Percentiles rank a stretch among this genome's conserved stretches.
phyloP scores from a whole-genome alignment of 805 yeast species.

The Starmerella vitae region DNA sequence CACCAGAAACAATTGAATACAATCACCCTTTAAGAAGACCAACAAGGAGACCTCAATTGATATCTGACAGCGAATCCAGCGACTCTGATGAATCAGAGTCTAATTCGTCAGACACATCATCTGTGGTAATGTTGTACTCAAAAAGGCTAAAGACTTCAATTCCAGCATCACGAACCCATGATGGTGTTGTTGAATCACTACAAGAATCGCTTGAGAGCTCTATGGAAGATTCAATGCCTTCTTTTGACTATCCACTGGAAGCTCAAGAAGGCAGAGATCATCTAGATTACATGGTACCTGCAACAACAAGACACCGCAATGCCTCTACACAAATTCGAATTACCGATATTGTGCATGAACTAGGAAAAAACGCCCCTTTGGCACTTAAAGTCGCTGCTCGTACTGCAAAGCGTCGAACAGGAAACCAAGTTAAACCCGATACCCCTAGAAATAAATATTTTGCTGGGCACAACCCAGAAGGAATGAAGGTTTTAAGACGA shows the following conservation, averaged over 20 bases:
- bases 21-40: not conserved
- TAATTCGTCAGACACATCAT: not conserved
- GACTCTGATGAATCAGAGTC: not conserved
- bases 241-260: not conserved
- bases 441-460: constrained; percentile 3
- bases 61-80: not conserved
- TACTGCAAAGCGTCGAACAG: constrained; percentile 6
- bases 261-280: not conserved
- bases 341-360: constrained; percentile 1
- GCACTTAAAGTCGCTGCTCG: constrained; percentile 12
- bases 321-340: not conserved
- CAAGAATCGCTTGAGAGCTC: not conserved
- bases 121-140: not conserved
- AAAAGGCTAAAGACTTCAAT: constrained; percentile 2
- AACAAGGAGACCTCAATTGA: not conserved
- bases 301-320: not conserved
- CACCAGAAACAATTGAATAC: not conserved
- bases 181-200: not conserved
- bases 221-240: not conserved
- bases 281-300: constrained; percentile 2
- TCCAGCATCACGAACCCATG: constrained; percentile 3
- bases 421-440: constrained; percentile 1
- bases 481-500: not conserved
- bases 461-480: constrained; percentile 4
- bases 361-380: constrained; percentile 5